Percentiles rank a stretch among this genome's conserved stretches.
Evolutionary conservation across 164 flowering plant genomes (phyloP).

Genomic region (Berberis vulgaris): DNA sequence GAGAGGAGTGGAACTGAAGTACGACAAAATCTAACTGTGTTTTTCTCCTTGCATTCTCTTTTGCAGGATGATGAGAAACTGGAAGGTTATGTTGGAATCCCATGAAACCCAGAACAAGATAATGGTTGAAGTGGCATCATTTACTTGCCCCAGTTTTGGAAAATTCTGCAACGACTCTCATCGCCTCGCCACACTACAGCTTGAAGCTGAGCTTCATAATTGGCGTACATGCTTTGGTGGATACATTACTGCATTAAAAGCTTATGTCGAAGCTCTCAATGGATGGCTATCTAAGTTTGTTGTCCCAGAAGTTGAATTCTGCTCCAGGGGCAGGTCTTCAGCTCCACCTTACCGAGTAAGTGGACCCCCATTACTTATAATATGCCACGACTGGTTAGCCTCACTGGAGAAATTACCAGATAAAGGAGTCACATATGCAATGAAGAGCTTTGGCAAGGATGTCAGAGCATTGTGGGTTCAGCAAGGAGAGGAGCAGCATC

Average conservation of each 20-base stretch:
- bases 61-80: slow-evolving; percentile 58
- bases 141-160: slow-evolving; percentile 53
- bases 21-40: background rate
- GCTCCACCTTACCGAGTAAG: slow-evolving; percentile 26
- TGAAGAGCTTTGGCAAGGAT: slow-evolving; percentile 71
- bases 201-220: slow-evolving; percentile 70
- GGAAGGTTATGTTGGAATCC: slow-evolving; percentile 72
- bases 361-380: slow-evolving; percentile 59
- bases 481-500: slow-evolving; percentile 79
- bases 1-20: background rate
- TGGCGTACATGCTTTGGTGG: slow-evolving; percentile 66
- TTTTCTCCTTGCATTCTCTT: slow-evolving; percentile 2
- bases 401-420: slow-evolving; percentile 61
- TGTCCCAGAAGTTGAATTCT: slow-evolving; percentile 62
- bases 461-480: slow-evolving; percentile 63
- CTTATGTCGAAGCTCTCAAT: slow-evolving; percentile 61
- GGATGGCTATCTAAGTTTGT: slow-evolving; percentile 81
- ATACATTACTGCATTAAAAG: slow-evolving; percentile 53
- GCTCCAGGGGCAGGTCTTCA: slow-evolving; percentile 37
- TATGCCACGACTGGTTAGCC: slow-evolving; percentile 61
- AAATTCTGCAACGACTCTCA: slow-evolving; percentile 73
- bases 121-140: slow-evolving; percentile 60
- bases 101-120: slow-evolving; percentile 86
- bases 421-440: slow-evolving; percentile 42
- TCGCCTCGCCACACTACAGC: slow-evolving; percentile 74